Conservation (phyloP, 2,329 filamentous ascomycete species). For the Exophiala oligosperma region DNA sequence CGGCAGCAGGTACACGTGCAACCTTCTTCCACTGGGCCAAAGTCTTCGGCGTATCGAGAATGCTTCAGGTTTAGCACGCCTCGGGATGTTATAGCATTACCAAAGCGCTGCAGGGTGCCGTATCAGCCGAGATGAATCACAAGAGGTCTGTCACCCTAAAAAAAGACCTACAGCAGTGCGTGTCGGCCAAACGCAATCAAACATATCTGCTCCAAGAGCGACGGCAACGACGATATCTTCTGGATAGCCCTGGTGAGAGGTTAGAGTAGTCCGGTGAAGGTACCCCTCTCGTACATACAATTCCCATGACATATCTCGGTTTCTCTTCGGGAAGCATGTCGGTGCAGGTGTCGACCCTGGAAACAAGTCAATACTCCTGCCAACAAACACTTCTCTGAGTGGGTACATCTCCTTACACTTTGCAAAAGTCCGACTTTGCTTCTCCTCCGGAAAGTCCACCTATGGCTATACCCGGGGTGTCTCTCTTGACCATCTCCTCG, state of each 20-base stretch:
- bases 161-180: conserved; percentile 68
- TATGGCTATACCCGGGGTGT: conserved; percentile 95
- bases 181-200: conserved; percentile 98
- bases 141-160: background rate
- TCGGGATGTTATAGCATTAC: conserved; percentile 80
- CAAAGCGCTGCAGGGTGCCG: conserved; percentile 64
- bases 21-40: conserved; percentile 76
- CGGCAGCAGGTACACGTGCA: conserved; percentile 81
- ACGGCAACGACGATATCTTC: conserved; percentile 94
- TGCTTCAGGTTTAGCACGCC: conserved; percentile 86
- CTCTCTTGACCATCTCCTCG: conserved; percentile 78
- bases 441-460: conserved; percentile 93
- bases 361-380: conserved; percentile 14
- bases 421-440: conserved; percentile 88
- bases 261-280: conserved; percentile 4
- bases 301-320: conserved; percentile 98
- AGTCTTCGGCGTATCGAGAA: conserved; percentile 73
- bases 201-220: conserved; percentile 96
- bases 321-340: conserved; percentile 81
- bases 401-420: conserved; percentile 54
- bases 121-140: background rate
- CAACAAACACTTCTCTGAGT: background rate
- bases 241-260: conserved; percentile 69
- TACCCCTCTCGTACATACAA: conserved; percentile 51
- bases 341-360: conserved; percentile 76